These are phyloP conservation scores for Penicillium taxi DNA, from an alignment of 495 filamentous ascomycete genomes.

Conservation along the genomic window DNA sequence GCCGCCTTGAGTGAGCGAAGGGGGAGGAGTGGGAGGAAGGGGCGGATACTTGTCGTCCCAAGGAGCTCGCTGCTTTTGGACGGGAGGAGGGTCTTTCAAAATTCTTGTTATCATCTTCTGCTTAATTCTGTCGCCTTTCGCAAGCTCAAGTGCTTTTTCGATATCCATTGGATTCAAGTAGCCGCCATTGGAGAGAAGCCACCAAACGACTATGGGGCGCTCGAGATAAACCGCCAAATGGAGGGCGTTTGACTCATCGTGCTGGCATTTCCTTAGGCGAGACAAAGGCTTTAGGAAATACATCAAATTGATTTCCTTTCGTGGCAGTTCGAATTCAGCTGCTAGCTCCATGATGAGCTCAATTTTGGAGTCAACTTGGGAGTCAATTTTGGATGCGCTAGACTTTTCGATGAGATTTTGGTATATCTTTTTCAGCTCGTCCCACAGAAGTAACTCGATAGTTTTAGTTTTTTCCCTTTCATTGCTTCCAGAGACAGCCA, in stretches of 20 bases:
- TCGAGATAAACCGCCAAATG: conserved; percentile 5
- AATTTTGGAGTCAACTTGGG: background rate
- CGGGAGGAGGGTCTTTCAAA: conserved; percentile 6
- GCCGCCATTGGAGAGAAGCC: conserved; percentile 10
- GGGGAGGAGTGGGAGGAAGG: background rate
- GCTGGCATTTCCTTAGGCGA: background rate
- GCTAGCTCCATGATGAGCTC: conserved; percentile 3
- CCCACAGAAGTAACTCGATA: no score
- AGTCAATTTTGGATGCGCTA: background rate
- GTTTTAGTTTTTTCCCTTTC: background rate
- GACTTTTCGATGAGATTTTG: no score
- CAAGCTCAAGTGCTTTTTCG: background rate
- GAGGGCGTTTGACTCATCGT: background rate
- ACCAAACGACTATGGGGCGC: conserved; percentile 9
- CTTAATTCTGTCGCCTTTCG: background rate
- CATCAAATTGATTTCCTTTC: background rate
- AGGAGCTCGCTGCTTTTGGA: conserved; percentile 1
- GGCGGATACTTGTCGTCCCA: background rate
- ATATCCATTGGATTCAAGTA: conserved; percentile 10
- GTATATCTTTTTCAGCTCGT: no score
- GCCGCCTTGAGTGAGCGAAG: no score
- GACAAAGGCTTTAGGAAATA: background rate
- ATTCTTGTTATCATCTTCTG: background rate
- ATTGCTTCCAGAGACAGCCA: background rate
- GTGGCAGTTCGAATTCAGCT: background rate